Percentiles rank a stretch among this genome's conserved stretches.
Conservation (phyloP, 306 rosid genomes). For the Quercus bicolor region DNA sequence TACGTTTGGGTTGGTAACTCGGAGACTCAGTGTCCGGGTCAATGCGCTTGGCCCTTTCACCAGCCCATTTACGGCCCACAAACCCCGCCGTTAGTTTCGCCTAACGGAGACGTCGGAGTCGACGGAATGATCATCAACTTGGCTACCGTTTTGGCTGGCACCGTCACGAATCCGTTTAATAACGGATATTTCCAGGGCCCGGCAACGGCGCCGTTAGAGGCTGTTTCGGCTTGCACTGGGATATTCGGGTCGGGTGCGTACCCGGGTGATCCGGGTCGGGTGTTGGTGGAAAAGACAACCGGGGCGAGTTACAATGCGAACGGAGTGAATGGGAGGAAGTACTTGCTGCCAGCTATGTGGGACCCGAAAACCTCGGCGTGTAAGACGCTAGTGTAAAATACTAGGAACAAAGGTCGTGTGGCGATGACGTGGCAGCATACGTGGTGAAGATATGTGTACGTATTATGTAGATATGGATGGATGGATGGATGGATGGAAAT, state of each 20-base stretch:
- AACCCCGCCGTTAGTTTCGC: slow-evolving; percentile 72
- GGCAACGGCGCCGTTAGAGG: slow-evolving; percentile 74
- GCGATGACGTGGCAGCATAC: not conserved
- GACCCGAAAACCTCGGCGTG: slow-evolving; percentile 71
- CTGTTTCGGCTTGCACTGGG: slow-evolving; percentile 80
- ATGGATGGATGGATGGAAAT: not conserved
- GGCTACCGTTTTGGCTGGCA: slow-evolving; percentile 80
- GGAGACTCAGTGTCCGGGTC: slow-evolving; percentile 79
- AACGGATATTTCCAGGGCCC: slow-evolving; percentile 87
- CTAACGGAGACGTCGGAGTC: slow-evolving; percentile 88
- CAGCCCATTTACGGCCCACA: slow-evolving; percentile 92
- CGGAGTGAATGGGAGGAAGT: slow-evolving; percentile 68
- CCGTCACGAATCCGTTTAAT: slow-evolving; percentile 84
- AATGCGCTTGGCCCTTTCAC: slow-evolving; percentile 97
- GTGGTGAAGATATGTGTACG: slow-evolving; percentile 15
- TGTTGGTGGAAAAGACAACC: slow-evolving; percentile 37
- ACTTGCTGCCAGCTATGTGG: slow-evolving; percentile 89
- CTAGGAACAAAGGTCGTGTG: not conserved
- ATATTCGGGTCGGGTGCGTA: slow-evolving; percentile 73
- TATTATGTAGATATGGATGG: slow-evolving; percentile 29
- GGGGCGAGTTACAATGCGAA: slow-evolving; percentile 84
- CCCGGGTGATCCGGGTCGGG: slow-evolving; percentile 80
- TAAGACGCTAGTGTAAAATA: slow-evolving; percentile 56
- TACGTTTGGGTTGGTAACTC: slow-evolving; percentile 90
- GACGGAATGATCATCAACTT: slow-evolving; percentile 90